These are phyloP conservation scores for Paramarasmius palmivorus DNA, from an alignment of 1,284 basidiomycete genomes.

Conservation along the genomic window DNA sequence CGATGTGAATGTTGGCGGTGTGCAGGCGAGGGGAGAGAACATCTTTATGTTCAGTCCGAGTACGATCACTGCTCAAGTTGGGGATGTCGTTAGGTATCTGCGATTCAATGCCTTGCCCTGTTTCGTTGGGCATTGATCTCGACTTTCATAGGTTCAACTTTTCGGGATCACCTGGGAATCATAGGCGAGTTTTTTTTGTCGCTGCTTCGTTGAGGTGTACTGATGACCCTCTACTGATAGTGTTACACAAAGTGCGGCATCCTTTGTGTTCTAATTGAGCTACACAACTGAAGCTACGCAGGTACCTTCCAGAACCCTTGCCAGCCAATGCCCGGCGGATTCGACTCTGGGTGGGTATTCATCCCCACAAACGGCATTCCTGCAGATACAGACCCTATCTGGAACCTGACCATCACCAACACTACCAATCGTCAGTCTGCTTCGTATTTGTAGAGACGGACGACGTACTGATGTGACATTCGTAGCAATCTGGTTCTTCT, in stretches of 20 bases:
- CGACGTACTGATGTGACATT: background rate
- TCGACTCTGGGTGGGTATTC: conserved; percentile 18
- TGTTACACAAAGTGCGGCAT: conserved; percentile 13
- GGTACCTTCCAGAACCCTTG: conserved; percentile 12
- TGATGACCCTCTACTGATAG: background rate
- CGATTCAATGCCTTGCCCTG: background rate
- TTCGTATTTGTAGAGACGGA: background rate
- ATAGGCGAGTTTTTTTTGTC: conserved; percentile 6
- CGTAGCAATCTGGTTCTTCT: conserved; percentile 17
- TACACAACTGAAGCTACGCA: background rate
- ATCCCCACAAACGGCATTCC: conserved; percentile 4
- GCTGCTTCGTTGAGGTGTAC: background rate
- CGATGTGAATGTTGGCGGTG: background rate
- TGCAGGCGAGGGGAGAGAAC: background rate
- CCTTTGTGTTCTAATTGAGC: background rate
- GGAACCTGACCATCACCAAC: conserved; percentile 17
- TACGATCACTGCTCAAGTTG: conserved; percentile 9
- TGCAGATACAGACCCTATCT: conserved; percentile 1
- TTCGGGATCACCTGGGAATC: conserved; percentile 12
- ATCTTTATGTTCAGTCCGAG: conserved; percentile 1
- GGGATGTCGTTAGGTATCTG: conserved; percentile 6
- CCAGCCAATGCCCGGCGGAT: conserved; percentile 8
- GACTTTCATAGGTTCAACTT: conserved; percentile 4
- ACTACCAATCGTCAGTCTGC: conserved; percentile 1
- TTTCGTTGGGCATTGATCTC: background rate